Evolutionary conservation across 83 land plant genomes (phyloP), one percentile per base, ranked within the genome.

Genomic region (Thuja plicata): DNA sequence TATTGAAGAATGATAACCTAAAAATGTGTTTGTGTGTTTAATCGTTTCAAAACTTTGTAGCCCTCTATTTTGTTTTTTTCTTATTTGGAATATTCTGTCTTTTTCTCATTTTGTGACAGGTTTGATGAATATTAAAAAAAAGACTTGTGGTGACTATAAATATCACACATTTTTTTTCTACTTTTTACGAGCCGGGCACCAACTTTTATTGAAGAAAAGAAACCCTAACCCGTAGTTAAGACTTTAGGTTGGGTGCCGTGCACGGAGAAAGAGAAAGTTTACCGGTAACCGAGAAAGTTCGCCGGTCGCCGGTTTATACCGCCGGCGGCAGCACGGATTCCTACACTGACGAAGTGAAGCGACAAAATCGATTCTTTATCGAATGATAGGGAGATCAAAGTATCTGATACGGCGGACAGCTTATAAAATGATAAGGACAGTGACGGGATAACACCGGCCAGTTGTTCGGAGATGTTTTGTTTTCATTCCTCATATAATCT

Each of bases 341-440:
- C 60, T 35, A 9, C 41, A 85, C 87, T 85, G 87, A 80, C 84
- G n/a, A 27, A 21, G 21, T 45, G 79, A 45, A 52, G 71, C 73
- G 70, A 86, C 87, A 55, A 86, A 86, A 86, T 86, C 71, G 87
- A 86, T 54, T 30, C 71, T 38, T 38, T 35, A 86, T 32, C 17
- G 1, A 76, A 11, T 57, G 55, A 83, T 83, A n/a, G 15, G 85
- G 4, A 12, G 34, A 12, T 45, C 35, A 4, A 11, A 13, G 10
- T 17, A 19, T 60, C 66, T 38, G 71, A 86, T 86, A 86, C 0
- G 73, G 2, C 0, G 0, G 7, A 0, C 0, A 0, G 1, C 41
- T 35, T 86, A 86, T 86, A 7, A 86, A 34, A 83, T 76, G 87
- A 86, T 86, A 86, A 86, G 87, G 87, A 86, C 87, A 86, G 87